phyloP scores from a whole-genome alignment of 441 rosid species.

The Biscutella auriculata region DNA sequence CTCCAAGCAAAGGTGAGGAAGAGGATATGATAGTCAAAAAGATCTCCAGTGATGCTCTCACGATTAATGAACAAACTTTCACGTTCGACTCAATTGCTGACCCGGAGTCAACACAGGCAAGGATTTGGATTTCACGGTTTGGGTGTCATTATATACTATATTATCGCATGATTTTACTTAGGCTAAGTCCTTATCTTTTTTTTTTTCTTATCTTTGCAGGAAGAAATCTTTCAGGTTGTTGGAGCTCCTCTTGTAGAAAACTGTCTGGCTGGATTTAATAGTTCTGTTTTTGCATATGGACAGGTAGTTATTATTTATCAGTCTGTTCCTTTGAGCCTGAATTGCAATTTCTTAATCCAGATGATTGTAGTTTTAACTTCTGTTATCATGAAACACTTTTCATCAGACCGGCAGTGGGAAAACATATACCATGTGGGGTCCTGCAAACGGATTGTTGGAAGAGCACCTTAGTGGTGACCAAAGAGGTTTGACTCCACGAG shows the following conservation, averaged over 20 bases:
- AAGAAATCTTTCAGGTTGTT: slow-evolving; percentile 74
- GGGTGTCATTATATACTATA: not conserved
- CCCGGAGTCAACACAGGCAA: slow-evolving; percentile 66
- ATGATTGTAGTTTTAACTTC: slow-evolving; percentile 1
- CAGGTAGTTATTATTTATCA: slow-evolving; percentile 40
- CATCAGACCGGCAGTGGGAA: slow-evolving; percentile 95
- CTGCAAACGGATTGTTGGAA: slow-evolving; percentile 70
- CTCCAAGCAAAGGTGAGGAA: slow-evolving; percentile 54
- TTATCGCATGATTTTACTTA: not conserved
- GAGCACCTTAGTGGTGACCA: slow-evolving; percentile 55
- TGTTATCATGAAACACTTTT: slow-evolving; percentile 3
- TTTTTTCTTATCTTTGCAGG: slow-evolving; percentile 29
- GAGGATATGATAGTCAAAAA: slow-evolving; percentile 65
- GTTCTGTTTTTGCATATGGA: slow-evolving; percentile 98
- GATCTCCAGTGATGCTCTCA: slow-evolving; percentile 48
- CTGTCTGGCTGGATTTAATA: slow-evolving; percentile 95
- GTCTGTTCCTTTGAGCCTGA: not conserved
- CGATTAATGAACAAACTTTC: slow-evolving; percentile 69
- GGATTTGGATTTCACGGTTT: not conserved
- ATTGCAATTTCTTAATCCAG: not conserved
- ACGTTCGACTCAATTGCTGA: slow-evolving; percentile 88
- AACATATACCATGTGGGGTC: slow-evolving; percentile 99
- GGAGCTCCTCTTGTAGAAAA: slow-evolving; percentile 94
- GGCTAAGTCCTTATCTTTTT: not conserved
- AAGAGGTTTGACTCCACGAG: slow-evolving; percentile 93